Evolutionary conservation across 805 yeast genomes (phyloP).

Genomic region (Nakazawaea holstii): DNA sequence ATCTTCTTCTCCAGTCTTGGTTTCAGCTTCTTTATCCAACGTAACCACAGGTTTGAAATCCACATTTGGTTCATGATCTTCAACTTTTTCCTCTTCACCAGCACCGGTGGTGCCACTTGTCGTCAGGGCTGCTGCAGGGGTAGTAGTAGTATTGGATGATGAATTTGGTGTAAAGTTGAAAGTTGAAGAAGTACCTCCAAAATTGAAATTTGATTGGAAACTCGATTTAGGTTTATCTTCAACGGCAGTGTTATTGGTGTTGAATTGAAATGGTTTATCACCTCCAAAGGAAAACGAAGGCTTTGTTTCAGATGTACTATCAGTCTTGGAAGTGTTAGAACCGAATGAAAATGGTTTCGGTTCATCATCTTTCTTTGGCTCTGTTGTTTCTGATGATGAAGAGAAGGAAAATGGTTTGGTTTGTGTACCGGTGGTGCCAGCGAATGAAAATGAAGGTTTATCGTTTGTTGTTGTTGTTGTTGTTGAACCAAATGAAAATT

Average conservation of each 20-base stretch:
- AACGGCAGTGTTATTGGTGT: too few relatives aligned
- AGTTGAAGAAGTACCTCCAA: slow-evolving; percentile 15
- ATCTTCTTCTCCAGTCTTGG: slow-evolving; percentile 79
- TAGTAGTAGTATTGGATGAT: too few relatives aligned
- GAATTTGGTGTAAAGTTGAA: slow-evolving; percentile 11
- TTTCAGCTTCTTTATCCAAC: slow-evolving; percentile 46
- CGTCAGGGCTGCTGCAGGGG: too few relatives aligned
- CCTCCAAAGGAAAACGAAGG: not conserved
- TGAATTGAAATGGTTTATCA: too few relatives aligned
- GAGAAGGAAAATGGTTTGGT: slow-evolving; percentile 6
- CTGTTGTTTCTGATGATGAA: slow-evolving; percentile 11
- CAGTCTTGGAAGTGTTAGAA: slow-evolving; percentile 2
- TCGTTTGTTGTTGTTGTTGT: not conserved
- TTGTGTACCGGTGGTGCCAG: slow-evolving; percentile 5
- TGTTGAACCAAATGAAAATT: slow-evolving; percentile 14
- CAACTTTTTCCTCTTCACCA: slow-evolving; percentile 28
- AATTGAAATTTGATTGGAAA: slow-evolving; percentile 13
- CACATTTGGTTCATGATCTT: slow-evolving; percentile 41
- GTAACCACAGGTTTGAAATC: slow-evolving; percentile 39
- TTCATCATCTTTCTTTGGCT: too few relatives aligned
- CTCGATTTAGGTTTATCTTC: slow-evolving; percentile 4
- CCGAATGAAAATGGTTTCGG: slow-evolving; percentile 7
- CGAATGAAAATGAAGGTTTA: slow-evolving; percentile 7
- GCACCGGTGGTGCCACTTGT: slow-evolving; percentile 4
- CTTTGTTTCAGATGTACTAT: slow-evolving; percentile 3